Percentiles rank a stretch among this genome's conserved stretches.
Conservation (phyloP, 2,329 filamentous ascomycete genomes). For the Trichoderma oligosporum region DNA sequence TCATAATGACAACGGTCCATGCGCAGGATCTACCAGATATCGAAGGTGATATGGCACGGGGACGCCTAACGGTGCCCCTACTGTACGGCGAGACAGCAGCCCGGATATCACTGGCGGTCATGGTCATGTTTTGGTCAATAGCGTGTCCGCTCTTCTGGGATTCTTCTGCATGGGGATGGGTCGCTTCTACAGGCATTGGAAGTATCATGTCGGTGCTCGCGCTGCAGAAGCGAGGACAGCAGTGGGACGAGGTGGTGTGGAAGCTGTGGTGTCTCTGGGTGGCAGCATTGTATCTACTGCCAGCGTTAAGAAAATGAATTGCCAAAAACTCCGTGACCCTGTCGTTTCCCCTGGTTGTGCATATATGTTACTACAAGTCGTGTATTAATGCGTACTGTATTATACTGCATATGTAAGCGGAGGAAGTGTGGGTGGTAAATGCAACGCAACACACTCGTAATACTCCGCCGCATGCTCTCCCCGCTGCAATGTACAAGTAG, state of each 20-base stretch:
- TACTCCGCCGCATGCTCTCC: too few relatives aligned
- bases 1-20: constrained; percentile 30
- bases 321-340: background rate
- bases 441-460: too few relatives aligned
- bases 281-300: constrained; percentile 23
- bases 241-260: constrained; percentile 25
- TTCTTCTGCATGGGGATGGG: constrained; percentile 9
- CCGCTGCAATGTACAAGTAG: constrained; percentile 4
- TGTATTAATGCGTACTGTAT: too few relatives aligned
- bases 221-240: constrained; percentile 21
- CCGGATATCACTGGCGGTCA: constrained; percentile 20
- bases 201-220: constrained; percentile 19
- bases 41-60: constrained; percentile 29
- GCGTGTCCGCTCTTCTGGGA: constrained; percentile 20
- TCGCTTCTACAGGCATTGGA: constrained; percentile 16
- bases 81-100: constrained; percentile 26
- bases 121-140: constrained; percentile 23
- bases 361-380: background rate
- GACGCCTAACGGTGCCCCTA: constrained; percentile 28
- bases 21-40: constrained; percentile 29
- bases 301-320: constrained; percentile 7
- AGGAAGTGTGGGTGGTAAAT: too few relatives aligned
- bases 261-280: constrained; percentile 29
- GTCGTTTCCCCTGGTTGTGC: background rate
- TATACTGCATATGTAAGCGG: too few relatives aligned